Evolutionary conservation across 768 basidiomycete species (phyloP), one percentile per base, ranked within the genome.

Genomic region (Leccinum broughii): DNA sequence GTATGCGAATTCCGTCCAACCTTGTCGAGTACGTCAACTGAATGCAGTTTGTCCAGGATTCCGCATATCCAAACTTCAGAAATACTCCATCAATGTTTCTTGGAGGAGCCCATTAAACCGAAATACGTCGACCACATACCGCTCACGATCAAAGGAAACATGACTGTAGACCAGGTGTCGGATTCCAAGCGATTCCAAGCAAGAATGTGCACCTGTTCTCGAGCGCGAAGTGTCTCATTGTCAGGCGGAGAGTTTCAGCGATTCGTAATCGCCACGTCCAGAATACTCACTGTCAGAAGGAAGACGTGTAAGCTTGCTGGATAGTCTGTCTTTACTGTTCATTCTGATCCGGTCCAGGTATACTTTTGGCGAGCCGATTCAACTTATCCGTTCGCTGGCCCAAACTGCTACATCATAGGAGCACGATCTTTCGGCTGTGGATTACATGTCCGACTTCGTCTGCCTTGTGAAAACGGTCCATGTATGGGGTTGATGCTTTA

Each of bases 101-200:
- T 98, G n/a, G 97, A 98, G 76, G 97, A 99, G 1, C 85, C 98
- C 62, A 98, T 98, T 75, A 99, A 98, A 77, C 97, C 97, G 1
- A 95, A 98, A 84, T 99, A 99, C 73, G 97, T 99, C 64, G 96
- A 99, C 74, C 95, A 98, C 74, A 98, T 99, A 69, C 97, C 96
- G 4, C 86, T 89, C 49, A 93, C 94, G 41, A 92, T 98, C 81
- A 96, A 98, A 76, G 94, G 90, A 56, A 81, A 78, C 52, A 83
- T 92, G 82, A 90, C 88, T 3, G 95, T 99, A 32, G 78, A 82
- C 6, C 81, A 93, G 70, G 98, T 98, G 96, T 85, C 98, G 62
- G 89, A 95, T 68, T 84, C 85, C 30, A 98, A 99, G 73, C 81
- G 87, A 93, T 69, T 4, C 4, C 80, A 91, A 94, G 75, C 83